Evolutionary conservation across 1,139 yeast species (phyloP).

Genomic region (Candida dubliniensis): DNA sequence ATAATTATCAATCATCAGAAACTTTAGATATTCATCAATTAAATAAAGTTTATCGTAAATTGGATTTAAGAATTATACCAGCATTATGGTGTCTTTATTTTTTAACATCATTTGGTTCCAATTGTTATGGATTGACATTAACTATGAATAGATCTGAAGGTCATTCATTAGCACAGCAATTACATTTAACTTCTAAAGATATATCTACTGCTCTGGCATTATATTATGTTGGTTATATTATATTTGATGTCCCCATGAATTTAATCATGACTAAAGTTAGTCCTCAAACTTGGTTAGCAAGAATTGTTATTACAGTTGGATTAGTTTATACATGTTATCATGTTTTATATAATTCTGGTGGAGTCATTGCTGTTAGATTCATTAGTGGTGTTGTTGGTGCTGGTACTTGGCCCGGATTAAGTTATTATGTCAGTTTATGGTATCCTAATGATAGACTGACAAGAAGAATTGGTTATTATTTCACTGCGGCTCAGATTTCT

Average conservation of each 20-base stretch:
- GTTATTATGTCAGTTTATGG: conserved; percentile 82
- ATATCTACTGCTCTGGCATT: conserved; percentile 77
- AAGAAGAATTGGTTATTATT: conserved; percentile 81
- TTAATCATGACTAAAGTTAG: conserved; percentile 78
- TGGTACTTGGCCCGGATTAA: conserved; percentile 94
- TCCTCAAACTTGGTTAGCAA: conserved; percentile 82
- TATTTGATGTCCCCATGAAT: conserved; percentile 88
- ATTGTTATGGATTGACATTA: conserved; percentile 75
- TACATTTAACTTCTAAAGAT: conserved; percentile 54
- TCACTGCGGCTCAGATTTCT: conserved; percentile 86
- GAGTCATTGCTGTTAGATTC: conserved; percentile 70
- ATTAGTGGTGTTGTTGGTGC: conserved; percentile 82
- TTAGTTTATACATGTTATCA: conserved; percentile 73
- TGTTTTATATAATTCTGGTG: conserved; percentile 52
- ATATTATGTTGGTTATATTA: conserved; percentile 77
- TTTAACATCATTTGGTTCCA: conserved; percentile 74
- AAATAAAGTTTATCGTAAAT: conserved; percentile 61
- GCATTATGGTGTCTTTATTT: conserved; percentile 82
- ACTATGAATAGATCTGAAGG: conserved; percentile 72
- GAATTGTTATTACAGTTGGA: conserved; percentile 78
- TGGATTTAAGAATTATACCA: conserved; percentile 74
- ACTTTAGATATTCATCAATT: conserved; percentile 30
- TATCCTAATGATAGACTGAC: conserved; percentile 81
- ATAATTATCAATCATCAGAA: neutral
- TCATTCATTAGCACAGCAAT: conserved; percentile 60